Evolutionary conservation across 108 stramenopile genomes (phyloP), one percentile per base, ranked within the genome.

Genomic region (Cyclostephanos tholiformis): DNA sequence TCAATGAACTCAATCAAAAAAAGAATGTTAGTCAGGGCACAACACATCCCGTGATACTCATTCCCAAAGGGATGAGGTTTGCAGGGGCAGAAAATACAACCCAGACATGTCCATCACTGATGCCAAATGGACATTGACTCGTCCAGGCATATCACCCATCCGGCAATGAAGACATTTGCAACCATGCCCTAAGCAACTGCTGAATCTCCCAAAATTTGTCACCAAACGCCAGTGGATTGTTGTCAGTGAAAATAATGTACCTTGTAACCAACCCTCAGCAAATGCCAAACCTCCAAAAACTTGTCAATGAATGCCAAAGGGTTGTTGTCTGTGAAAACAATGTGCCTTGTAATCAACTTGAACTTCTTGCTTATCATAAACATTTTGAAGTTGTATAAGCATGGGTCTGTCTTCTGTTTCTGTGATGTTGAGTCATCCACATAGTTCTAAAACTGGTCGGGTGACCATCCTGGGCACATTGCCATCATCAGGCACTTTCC

Each of bases 121-220:
- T n/a, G n/a, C n/a, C n/a, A n/a, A n/a, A n/a, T n/a, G n/a, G 1
- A 52, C 79, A 80, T 75, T 19, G 56, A 60, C 52, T 80, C 73
- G 63, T 80, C 67, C 12, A 80, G 57, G 55, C 73, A 70, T 13
- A 30, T 62, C 11, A 80, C 55, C 69, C 74, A 75, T 25, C 49
- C 46, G 48, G 62, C 39, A 22, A 19, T 32, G 61, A 82, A 76
- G 14, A 43, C 22, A 14, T 26, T 2, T 14, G 25, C 39, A 76
- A 76, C 75, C 74, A 76, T 10, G 75, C 75, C 29, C 65, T 52
- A 16, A 72, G 14, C 63, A 71, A 58, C 48, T 82, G 61, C n/a
- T n/a, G n/a, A n/a, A n/a, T n/a, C n/a, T n/a, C n/a, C n/a, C n/a
- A n/a, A n/a, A n/a, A n/a, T n/a, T 35, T 29, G 49, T 74, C 65